Evolutionary conservation across 2,329 filamentous ascomycete species (phyloP).

Genomic region (Drechslerella stenobrocha): DNA sequence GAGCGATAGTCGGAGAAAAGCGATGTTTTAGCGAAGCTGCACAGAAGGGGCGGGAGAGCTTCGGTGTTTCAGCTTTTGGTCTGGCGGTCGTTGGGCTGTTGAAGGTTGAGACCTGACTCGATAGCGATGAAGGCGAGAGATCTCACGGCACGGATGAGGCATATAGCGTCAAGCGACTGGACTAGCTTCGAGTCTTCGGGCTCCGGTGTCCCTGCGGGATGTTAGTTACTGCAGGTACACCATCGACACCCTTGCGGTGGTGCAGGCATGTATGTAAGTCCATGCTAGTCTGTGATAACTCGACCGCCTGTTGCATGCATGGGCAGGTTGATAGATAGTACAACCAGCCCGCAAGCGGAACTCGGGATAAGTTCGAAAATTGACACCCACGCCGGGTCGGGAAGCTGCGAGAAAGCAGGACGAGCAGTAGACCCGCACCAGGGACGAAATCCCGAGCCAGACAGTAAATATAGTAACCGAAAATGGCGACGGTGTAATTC

Average conservation of each 20-base stretch:
- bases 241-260: constrained; percentile 15
- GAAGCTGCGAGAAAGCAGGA: constrained; percentile 32
- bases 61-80: constrained; percentile 7
- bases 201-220: background rate
- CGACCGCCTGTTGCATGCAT: background rate
- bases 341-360: constrained; percentile 18
- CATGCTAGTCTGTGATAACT: constrained; percentile 4
- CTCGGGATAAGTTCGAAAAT: constrained; percentile 6
- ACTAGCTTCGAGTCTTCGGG: background rate
- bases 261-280: constrained; percentile 15
- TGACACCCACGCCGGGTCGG: constrained; percentile 21
- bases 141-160: background rate
- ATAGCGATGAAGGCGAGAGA: background rate
- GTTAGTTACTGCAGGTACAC: background rate
- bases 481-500: constrained; percentile 48
- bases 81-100: background rate
- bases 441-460: constrained; percentile 18
- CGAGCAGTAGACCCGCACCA: background rate
- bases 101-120: background rate
- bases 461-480: constrained; percentile 47
- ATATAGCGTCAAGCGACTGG: background rate
- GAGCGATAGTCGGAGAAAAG: background rate
- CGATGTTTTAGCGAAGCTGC: background rate
- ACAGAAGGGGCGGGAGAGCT: constrained; percentile 6
- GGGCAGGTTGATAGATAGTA: constrained; percentile 33